These are phyloP conservation scores for Ganoderma meredithae DNA, from an alignment of 1,284 basidiomycete genomes.

Conservation along the genomic window DNA sequence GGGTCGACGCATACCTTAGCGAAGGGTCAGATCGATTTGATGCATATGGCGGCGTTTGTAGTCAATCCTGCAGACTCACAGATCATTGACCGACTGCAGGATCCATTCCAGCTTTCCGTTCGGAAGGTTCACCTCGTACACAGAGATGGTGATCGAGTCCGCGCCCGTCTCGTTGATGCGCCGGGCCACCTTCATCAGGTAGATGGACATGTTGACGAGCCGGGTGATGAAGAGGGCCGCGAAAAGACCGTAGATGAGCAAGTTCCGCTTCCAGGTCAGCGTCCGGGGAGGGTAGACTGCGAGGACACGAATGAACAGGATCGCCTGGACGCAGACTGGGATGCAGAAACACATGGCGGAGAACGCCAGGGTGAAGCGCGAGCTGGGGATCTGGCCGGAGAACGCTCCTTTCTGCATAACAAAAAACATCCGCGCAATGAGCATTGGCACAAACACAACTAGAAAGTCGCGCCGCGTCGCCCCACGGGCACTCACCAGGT, in stretches of 20 bases:
- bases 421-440: neutral
- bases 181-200: neutral
- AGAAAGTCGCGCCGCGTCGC: neutral
- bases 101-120: conserved; percentile 38
- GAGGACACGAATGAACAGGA: conserved; percentile 37
- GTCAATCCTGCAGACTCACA: conserved; percentile 19
- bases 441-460: neutral
- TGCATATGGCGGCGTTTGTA: accelerated
- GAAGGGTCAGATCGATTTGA: neutral
- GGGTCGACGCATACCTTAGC: neutral
- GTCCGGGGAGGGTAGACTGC: conserved; percentile 33
- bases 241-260: neutral
- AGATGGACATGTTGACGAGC: neutral
- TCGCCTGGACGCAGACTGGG: conserved; percentile 29
- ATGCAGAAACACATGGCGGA: conserved; percentile 16
- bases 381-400: neutral
- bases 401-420: neutral
- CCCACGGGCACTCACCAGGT: neutral
- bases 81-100: conserved; percentile 38
- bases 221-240: neutral
- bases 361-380: neutral
- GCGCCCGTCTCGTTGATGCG: neutral
- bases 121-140: neutral
- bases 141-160: neutral
- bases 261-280: neutral